These are phyloP conservation scores for Porphyrellus cyaneotinctus DNA, from an alignment of 768 basidiomycete species.

Conservation along the genomic window DNA sequence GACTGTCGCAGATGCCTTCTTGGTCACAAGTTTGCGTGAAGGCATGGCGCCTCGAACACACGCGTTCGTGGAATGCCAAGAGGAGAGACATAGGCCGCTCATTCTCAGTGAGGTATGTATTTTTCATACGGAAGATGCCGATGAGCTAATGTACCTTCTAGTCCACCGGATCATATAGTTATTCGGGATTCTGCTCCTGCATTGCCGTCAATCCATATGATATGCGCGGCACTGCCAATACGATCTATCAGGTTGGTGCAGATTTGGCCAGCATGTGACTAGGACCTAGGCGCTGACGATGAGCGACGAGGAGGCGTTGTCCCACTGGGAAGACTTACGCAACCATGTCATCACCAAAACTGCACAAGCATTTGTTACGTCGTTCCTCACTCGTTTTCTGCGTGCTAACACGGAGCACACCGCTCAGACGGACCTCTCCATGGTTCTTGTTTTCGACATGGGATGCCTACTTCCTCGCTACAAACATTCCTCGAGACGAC, in stretches of 20 bases:
- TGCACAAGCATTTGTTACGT: slow-evolving; percentile 76
- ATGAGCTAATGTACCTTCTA: slow-evolving; percentile 26
- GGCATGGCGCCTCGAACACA: slow-evolving; percentile 73
- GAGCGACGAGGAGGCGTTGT: slow-evolving; percentile 64
- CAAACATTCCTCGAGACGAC: slow-evolving; percentile 57
- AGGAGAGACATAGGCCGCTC: slow-evolving; percentile 53
- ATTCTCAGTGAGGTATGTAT: too few relatives aligned
- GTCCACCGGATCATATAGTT: slow-evolving; percentile 86
- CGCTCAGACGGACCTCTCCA: slow-evolving; percentile 27
- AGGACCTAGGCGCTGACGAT: slow-evolving; percentile 69
- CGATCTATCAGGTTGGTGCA: slow-evolving; percentile 53
- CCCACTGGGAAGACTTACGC: slow-evolving; percentile 83
- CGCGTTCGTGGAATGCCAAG: slow-evolving; percentile 85
- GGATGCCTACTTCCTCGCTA: slow-evolving; percentile 59
- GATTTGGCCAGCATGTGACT: background rate
- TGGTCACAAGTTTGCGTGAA: too few relatives aligned
- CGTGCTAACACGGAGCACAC: too few relatives aligned
- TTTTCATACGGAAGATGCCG: too few relatives aligned
- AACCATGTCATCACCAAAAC: slow-evolving; percentile 84
- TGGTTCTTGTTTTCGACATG: slow-evolving; percentile 42
- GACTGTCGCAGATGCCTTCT: slow-evolving; percentile 80
- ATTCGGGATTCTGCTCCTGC: slow-evolving; percentile 82
- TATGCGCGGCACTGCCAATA: too few relatives aligned
- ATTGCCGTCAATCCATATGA: slow-evolving; percentile 88
- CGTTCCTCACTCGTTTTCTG: too few relatives aligned